Percentiles rank a stretch among this genome's conserved stretches.
Evolutionary conservation across 2,329 filamentous ascomycete genomes (phyloP).

Genomic region (Aureobasidium vineae): DNA sequence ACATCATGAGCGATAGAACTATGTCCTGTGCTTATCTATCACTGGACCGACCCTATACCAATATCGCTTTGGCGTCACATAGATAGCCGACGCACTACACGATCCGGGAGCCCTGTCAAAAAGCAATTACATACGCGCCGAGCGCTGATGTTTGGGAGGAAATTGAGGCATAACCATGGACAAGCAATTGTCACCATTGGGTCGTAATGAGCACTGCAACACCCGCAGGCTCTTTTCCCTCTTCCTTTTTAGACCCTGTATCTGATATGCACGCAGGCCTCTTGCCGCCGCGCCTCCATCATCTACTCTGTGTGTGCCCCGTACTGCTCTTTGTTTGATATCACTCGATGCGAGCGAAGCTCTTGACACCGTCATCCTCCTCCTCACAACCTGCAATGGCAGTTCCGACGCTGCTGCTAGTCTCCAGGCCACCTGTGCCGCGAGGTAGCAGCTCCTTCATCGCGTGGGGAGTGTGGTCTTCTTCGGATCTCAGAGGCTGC

Average conservation of each 20-base stretch:
- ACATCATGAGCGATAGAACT: constrained; percentile 34
- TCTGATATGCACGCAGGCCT: constrained; percentile 10
- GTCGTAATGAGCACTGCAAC: not conserved
- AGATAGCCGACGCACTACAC: not conserved
- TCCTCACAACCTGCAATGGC: constrained; percentile 11
- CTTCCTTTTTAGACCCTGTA: not conserved
- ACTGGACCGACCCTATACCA: not conserved
- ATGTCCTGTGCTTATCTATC: not conserved
- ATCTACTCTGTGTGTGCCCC: not conserved
- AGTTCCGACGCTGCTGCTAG: not conserved
- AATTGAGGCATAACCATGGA: constrained; percentile 3
- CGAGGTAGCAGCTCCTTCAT: constrained; percentile 3
- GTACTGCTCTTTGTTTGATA: not conserved
- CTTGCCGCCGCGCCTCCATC: not conserved
- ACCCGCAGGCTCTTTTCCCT: not conserved
- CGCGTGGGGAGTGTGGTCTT: not conserved
- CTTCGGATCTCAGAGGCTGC: not conserved
- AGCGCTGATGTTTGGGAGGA: not conserved
- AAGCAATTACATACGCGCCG: not conserved
- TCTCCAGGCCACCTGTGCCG: not conserved
- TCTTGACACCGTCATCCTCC: not conserved
- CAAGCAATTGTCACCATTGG: not conserved
- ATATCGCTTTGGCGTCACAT: not conserved
- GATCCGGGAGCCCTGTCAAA: not conserved
- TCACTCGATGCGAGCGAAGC: not conserved